Percentiles rank a stretch among this genome's conserved stretches.
Evolutionary conservation across 495 filamentous ascomycete genomes (phyloP).

Genomic region (Aspergillus panamensis): DNA sequence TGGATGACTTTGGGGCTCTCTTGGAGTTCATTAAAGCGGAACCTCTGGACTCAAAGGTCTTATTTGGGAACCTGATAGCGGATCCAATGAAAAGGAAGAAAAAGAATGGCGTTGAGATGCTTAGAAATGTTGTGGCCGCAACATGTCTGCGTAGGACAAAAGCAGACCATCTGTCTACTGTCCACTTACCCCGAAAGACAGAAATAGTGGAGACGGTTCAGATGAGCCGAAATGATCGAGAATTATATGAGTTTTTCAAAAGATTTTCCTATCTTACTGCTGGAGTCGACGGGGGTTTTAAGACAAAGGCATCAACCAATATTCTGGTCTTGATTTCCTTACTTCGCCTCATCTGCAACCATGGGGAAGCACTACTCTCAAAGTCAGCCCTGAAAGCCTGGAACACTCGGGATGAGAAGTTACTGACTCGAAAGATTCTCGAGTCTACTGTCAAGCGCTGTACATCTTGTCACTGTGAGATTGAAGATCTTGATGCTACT

Average conservation of each 20-base stretch:
- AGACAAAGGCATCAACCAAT: background rate
- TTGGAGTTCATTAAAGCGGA: background rate
- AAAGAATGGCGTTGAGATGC: background rate
- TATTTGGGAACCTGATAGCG: background rate
- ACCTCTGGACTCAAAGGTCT: background rate
- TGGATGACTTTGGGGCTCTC: background rate
- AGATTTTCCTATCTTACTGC: background rate
- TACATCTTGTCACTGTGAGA: background rate
- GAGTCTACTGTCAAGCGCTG: background rate
- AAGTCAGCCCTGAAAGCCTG: background rate
- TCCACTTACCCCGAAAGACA: background rate
- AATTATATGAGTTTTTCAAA: constrained; percentile 2
- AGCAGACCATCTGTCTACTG: background rate
- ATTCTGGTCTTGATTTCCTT: background rate
- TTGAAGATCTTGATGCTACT: background rate
- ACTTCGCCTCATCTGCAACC: background rate
- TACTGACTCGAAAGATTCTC: background rate
- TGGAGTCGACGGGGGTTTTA: background rate
- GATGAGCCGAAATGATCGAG: background rate
- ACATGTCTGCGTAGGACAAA: background rate
- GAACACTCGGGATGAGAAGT: background rate
- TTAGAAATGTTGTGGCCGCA: background rate
- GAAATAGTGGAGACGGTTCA: background rate
- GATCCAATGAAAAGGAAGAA: background rate
- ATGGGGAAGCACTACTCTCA: background rate